phyloP scores from a whole-genome alignment of 1,139 yeast genomes.

The Pichia sp. region DNA sequence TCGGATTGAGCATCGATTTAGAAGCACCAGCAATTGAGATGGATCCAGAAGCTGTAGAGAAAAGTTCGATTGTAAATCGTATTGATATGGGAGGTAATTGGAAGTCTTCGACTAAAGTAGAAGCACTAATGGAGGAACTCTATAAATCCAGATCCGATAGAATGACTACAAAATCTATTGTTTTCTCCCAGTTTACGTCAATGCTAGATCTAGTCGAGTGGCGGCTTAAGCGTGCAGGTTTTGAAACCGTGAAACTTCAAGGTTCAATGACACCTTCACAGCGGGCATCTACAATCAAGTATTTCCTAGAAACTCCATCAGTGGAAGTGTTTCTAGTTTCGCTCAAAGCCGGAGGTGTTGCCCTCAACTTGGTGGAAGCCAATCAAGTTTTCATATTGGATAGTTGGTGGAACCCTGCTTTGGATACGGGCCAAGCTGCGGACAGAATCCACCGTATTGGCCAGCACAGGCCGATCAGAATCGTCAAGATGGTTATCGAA shows the following conservation, averaged over 20 bases:
- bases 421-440: constrained; percentile 91
- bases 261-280: constrained; percentile 97
- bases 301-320: constrained; percentile 84
- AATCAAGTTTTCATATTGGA: constrained; percentile 91
- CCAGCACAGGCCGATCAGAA: constrained; percentile 89
- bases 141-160: constrained; percentile 79
- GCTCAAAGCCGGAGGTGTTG: constrained; percentile 97
- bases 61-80: constrained; percentile 83
- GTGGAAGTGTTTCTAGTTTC: constrained; percentile 94
- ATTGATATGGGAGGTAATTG: constrained; percentile 81
- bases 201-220: constrained; percentile 95
- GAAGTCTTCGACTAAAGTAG: constrained; percentile 93
- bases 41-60: constrained; percentile 54
- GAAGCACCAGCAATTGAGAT: constrained; percentile 82
- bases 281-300: constrained; percentile 81
- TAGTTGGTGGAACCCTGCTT: constrained; percentile 99
- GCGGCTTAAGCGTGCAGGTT: constrained; percentile 90
- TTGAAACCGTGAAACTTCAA: constrained; percentile 84
- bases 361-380: constrained; percentile 91
- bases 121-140: constrained; percentile 88
- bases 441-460: constrained; percentile 98
- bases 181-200: constrained; percentile 92
- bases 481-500: constrained; percentile 86
- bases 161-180: constrained; percentile 89
- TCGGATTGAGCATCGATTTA: constrained; percentile 81